Conservation (phyloP, 441 rosid species). For the Euphorbia celastroides region DNA sequence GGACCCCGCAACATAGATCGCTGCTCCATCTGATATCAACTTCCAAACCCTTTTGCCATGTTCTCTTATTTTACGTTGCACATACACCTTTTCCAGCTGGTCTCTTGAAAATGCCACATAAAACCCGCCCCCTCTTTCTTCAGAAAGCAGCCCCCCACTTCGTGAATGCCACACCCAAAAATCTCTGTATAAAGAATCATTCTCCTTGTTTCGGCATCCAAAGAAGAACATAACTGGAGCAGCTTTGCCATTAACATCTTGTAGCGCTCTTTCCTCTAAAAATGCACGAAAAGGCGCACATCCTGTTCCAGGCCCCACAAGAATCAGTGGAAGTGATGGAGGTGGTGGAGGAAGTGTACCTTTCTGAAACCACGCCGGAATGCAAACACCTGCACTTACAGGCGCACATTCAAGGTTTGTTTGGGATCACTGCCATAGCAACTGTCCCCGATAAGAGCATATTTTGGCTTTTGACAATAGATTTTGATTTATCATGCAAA, state of each 20-base stretch:
- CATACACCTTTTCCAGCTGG: constrained; percentile 81
- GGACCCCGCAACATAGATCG: constrained; percentile 79
- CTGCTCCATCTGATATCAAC: constrained; percentile 53
- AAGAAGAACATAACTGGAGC: constrained; percentile 78
- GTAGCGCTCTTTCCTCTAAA: constrained; percentile 66
- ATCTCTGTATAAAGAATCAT: constrained; percentile 69
- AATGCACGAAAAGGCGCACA: constrained; percentile 96
- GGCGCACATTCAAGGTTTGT: too few relatives aligned
- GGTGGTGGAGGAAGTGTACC: constrained; percentile 78
- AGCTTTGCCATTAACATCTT: constrained; percentile 35
- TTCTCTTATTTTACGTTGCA: constrained; percentile 75
- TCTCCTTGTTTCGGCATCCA: constrained; percentile 75
- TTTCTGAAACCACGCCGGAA: constrained; percentile 78
- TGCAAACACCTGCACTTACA: constrained; percentile 37
- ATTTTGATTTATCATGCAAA: too few relatives aligned
- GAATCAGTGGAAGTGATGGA: constrained; percentile 65
- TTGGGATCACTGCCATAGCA: too few relatives aligned
- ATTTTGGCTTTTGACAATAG: too few relatives aligned
- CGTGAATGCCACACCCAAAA: constrained; percentile 59
- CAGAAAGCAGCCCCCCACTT: constrained; percentile 53
- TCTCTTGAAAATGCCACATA: constrained; percentile 86
- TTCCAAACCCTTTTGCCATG: constrained; percentile 57
- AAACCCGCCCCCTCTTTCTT: constrained; percentile 77
- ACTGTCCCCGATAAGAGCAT: too few relatives aligned
- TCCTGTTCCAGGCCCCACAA: constrained; percentile 93